Percentiles rank a stretch among this genome's conserved stretches.
Evolutionary conservation across 768 basidiomycete species (phyloP).

Genomic region (Goffeauzyma gilvescens): DNA sequence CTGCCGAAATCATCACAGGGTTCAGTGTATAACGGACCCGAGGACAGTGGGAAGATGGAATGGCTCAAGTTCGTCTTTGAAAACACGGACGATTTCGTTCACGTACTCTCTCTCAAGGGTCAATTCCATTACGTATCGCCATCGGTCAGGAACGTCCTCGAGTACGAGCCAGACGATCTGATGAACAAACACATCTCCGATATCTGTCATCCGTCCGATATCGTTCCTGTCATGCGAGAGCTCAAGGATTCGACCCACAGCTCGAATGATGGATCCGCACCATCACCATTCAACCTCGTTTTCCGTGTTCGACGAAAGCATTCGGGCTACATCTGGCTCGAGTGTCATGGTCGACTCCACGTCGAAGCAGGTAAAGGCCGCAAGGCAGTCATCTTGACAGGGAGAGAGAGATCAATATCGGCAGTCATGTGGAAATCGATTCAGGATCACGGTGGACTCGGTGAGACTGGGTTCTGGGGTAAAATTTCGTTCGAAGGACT

Average conservation of each 20-base stretch:
- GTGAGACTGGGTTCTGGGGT: constrained; percentile 34
- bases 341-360: constrained; percentile 70
- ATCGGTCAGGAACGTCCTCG: constrained; percentile 54
- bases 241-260: constrained; percentile 43
- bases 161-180: constrained; percentile 70
- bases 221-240: constrained; percentile 77
- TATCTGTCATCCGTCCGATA: constrained; percentile 71
- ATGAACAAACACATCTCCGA: constrained; percentile 59
- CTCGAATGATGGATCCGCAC: constrained; percentile 18
- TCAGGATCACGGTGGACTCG: constrained; percentile 39
- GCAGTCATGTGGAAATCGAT: constrained; percentile 45
- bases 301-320: constrained; percentile 60
- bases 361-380: constrained; percentile 83
- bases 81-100: constrained; percentile 47
- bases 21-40: constrained; percentile 17
- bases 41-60: constrained; percentile 30
- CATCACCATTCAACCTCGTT: constrained; percentile 51
- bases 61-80: constrained; percentile 35
- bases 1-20: constrained; percentile 18
- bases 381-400: constrained; percentile 82
- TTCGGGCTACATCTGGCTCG: constrained; percentile 65
- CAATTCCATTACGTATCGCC: constrained; percentile 82
- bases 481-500: constrained; percentile 34
- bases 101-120: constrained; percentile 82
- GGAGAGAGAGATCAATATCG: constrained; percentile 52